Evolutionary conservation across 257 asterid genomes (phyloP).

Genomic region (Forsythia viridissima): DNA sequence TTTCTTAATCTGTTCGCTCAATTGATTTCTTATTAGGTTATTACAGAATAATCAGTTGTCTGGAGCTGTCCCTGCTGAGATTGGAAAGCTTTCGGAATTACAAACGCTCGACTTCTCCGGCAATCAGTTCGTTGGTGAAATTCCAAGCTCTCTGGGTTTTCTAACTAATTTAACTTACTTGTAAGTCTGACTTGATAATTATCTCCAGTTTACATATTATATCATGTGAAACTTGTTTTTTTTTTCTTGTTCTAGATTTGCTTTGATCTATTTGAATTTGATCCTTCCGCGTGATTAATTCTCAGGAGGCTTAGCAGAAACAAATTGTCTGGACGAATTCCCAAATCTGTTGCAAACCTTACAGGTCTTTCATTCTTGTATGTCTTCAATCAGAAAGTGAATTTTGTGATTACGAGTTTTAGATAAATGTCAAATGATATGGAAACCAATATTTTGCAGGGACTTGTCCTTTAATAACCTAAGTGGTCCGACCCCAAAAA

Average conservation of each 20-base stretch:
- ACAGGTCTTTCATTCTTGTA: conserved; percentile 90
- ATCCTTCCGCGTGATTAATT: conserved; percentile 24
- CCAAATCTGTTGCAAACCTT: conserved; percentile 69
- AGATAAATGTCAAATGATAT: conserved; percentile 9
- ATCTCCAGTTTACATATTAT: neutral
- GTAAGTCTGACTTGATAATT: conserved; percentile 47
- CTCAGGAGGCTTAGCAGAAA: conserved; percentile 82
- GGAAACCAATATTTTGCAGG: conserved; percentile 48
- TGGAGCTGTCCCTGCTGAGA: conserved; percentile 66
- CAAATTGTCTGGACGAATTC: conserved; percentile 81
- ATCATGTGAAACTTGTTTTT: neutral
- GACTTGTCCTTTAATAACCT: conserved; percentile 85
- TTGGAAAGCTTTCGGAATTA: conserved; percentile 73
- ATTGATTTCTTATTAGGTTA: conserved; percentile 40
- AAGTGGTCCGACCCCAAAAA: conserved; percentile 79
- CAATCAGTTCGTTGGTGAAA: conserved; percentile 72
- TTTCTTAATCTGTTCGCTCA: neutral
- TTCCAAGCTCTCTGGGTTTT: conserved; percentile 75
- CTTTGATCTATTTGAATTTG: conserved; percentile 18
- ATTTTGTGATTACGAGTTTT: conserved; percentile 4
- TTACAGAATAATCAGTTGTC: conserved; percentile 73
- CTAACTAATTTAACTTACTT: conserved; percentile 62
- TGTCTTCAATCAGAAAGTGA: conserved; percentile 41
- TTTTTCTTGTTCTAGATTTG: neutral
- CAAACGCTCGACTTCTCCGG: conserved; percentile 84